Percentiles rank a stretch among this genome's conserved stretches.
Evolutionary conservation across 495 filamentous ascomycete species (phyloP).

Genomic region (Immersiella caudata): DNA sequence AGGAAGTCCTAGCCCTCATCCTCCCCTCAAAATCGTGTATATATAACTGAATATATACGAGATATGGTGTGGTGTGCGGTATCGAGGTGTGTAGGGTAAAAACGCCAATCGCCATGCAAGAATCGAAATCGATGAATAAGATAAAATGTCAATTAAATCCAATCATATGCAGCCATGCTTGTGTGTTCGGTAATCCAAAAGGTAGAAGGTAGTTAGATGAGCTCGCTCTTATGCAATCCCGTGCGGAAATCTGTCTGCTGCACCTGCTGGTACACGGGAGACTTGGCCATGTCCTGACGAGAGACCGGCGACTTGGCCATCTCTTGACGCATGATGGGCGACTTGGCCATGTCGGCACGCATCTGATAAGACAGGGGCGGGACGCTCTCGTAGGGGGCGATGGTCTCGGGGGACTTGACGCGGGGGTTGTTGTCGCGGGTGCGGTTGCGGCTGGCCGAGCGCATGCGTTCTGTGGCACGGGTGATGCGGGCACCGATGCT

Average conservation of each 20-base stretch:
- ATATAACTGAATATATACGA: background rate
- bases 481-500: slow-evolving; percentile 57
- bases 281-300: background rate
- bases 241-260: slow-evolving; percentile 1
- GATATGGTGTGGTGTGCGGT: background rate
- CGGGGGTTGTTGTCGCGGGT: slow-evolving; percentile 28
- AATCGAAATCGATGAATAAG: background rate
- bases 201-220: background rate
- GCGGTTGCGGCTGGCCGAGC: slow-evolving; percentile 62
- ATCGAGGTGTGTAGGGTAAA: background rate
- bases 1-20: background rate
- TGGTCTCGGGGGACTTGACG: slow-evolving; percentile 47
- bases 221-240: slow-evolving; percentile 1
- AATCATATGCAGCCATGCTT: background rate
- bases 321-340: slow-evolving; percentile 10
- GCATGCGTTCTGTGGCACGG: slow-evolving; percentile 68
- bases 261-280: background rate
- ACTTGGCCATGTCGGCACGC: slow-evolving; percentile 27
- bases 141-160: background rate
- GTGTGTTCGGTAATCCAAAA: background rate
- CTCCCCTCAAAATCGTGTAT: background rate
- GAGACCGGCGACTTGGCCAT: slow-evolving; percentile 5
- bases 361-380: slow-evolving; percentile 35
- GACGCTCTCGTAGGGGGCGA: slow-evolving; percentile 61
- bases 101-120: slow-evolving; percentile 1